Evolutionary conservation across 495 filamentous ascomycete genomes (phyloP).

Genomic region (Cercophora newfieldiana): DNA sequence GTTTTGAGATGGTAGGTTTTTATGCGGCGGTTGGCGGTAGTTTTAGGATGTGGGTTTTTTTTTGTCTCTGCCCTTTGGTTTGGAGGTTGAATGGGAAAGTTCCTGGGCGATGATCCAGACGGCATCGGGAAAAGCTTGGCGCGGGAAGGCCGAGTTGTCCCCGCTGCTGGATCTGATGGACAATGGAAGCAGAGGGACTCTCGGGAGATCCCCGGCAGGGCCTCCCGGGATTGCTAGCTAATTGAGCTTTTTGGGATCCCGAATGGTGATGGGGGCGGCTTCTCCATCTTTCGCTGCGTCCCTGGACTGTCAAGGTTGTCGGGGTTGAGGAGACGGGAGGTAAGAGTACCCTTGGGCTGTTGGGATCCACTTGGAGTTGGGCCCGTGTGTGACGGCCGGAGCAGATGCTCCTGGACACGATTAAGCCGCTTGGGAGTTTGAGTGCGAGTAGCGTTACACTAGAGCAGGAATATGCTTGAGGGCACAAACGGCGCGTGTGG

Average conservation of each 20-base stretch:
- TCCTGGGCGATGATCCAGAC: not conserved
- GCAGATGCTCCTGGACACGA: conserved; percentile 6
- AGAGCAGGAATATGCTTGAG: not conserved
- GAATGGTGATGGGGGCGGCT: too few species aligned
- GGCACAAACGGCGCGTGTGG: not conserved
- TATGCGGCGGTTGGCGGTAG: not conserved
- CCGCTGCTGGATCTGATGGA: not conserved
- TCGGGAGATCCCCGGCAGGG: not conserved
- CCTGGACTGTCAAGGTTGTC: not conserved
- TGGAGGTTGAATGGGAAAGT: not conserved
- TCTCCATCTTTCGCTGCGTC: too few species aligned
- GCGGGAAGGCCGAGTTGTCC: not conserved
- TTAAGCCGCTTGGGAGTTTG: not conserved
- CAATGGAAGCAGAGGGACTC: not conserved
- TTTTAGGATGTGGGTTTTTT: not conserved
- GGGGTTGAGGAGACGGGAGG: not conserved
- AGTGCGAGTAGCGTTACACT: not conserved
- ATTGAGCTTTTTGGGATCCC: not conserved
- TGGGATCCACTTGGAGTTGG: not conserved
- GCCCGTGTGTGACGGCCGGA: not conserved
- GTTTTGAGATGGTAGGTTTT: too few species aligned
- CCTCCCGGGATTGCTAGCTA: not conserved
- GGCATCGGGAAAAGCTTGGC: not conserved
- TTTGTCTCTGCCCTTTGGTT: not conserved
- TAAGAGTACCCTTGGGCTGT: not conserved